Conservation (phyloP, 2,329 filamentous ascomycete species). For the Diaporthe vexans region DNA sequence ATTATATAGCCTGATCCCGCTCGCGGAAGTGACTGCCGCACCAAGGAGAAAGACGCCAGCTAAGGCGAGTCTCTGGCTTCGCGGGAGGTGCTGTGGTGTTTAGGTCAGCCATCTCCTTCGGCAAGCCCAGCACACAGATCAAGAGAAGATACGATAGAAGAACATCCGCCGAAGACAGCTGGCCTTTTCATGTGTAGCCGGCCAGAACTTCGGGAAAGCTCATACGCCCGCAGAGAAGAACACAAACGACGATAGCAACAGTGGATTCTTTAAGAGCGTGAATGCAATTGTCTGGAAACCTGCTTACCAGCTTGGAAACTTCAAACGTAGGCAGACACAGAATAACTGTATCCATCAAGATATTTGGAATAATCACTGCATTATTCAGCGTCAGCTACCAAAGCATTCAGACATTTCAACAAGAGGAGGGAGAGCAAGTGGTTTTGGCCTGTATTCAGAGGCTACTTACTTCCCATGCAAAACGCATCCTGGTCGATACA, state of each 20-base stretch:
- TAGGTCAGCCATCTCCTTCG: not conserved
- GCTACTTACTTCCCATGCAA: conserved; percentile 1
- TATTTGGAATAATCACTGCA: conserved; percentile 19
- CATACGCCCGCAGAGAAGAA: not conserved
- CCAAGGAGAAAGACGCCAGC: conserved; percentile 24
- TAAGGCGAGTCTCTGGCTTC: conserved; percentile 19
- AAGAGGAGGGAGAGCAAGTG: too few species aligned
- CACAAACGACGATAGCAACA: too few species aligned
- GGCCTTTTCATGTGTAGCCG: not conserved
- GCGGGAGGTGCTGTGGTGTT: not conserved
- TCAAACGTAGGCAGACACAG: conserved; percentile 31
- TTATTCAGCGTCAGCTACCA: not conserved
- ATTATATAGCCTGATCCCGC: conserved; percentile 18
- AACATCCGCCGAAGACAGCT: not conserved
- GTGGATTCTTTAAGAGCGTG: too few species aligned
- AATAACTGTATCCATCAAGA: conserved; percentile 21
- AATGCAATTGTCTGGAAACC: not conserved
- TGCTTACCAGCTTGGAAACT: conserved; percentile 20
- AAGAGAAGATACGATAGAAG: not conserved
- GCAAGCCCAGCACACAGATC: not conserved
- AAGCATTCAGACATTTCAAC: too few species aligned
- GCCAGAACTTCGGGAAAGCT: not conserved
- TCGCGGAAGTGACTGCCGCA: conserved; percentile 18
- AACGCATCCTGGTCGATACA: not conserved
- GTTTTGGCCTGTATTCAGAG: not conserved